These are phyloP conservation scores for Fomes fomentarius DNA, from an alignment of 1,284 basidiomycete genomes.

Conservation along the genomic window DNA sequence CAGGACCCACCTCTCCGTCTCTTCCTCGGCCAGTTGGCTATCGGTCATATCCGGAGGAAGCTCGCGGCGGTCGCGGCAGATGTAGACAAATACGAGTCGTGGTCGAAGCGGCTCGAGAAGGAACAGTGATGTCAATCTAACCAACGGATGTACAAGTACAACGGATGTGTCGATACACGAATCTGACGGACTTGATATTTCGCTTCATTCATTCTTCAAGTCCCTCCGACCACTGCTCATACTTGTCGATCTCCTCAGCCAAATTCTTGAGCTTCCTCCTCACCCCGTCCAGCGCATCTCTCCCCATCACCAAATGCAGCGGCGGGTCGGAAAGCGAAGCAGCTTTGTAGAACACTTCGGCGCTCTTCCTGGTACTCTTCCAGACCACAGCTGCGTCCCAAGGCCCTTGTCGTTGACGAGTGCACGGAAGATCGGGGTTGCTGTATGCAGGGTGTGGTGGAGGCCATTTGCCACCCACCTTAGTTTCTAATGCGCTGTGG, in stretches of 20 bases:
- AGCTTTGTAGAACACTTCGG: background rate
- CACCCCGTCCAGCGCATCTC: background rate
- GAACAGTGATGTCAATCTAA: too few species aligned
- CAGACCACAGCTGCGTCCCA: background rate
- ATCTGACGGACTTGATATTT: too few species aligned
- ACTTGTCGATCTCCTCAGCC: background rate
- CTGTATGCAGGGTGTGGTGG: constrained; percentile 9
- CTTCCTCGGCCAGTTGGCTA: constrained; percentile 10
- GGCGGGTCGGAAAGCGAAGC: background rate
- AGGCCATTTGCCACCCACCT: background rate
- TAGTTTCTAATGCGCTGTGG: constrained; percentile 2
- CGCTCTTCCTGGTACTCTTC: too few species aligned
- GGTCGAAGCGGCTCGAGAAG: constrained; percentile 17
- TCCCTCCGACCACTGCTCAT: background rate
- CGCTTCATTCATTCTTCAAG: background rate
- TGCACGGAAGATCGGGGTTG: background rate
- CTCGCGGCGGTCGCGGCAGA: background rate
- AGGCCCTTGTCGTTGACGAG: background rate
- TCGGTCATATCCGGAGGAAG: background rate
- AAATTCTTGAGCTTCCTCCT: background rate
- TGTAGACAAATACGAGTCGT: constrained; percentile 15
- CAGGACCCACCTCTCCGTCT: constrained; percentile 18
- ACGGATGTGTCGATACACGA: too few species aligned
- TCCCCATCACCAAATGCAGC: background rate
- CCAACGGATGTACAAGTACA: too few species aligned